Evolutionary conservation across 257 asterid species (phyloP), one percentile per base, ranked within the genome.

Genomic region (Cordia subcordata): DNA sequence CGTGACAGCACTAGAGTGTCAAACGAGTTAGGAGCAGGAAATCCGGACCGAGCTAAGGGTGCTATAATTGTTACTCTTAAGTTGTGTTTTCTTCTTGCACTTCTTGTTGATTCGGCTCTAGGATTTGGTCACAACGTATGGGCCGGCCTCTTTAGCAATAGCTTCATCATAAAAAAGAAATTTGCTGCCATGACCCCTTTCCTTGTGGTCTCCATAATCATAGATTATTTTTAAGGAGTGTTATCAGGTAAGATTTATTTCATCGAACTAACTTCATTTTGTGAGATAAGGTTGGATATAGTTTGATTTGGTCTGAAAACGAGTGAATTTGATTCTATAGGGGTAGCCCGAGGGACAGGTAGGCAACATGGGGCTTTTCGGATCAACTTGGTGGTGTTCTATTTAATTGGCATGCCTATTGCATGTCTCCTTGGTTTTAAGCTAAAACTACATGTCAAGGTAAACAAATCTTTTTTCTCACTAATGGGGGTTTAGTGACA

Each of bases 1-100:
- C 37, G 17, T 14, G 42, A 38, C 91, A 90, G 96, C 81, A 85
- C 95, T 0, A 80, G 98, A 75, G 96, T 90, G 60, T 82, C 98
- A 10, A 90, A 90, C 57, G 95, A 85, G 77, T 44, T 90, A 18
- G 96, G 95, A 23, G 85, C 84, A 0, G 96, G 91, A 22, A 67
- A 80, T 49, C 83, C 87, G 0, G 60, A 45, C 18, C 57, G 69
- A 66, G 98, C 98, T 0, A 87, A 71, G 69, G 84, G 66, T 5
- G 92, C 95, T 12, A 79, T 77, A 92, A 38, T 13, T 10, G 95
- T 90, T 27, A 55, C 87, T 21, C 85, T 90, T 32, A 80, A 79
- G 55, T 69, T 90, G 8, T 75, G 81, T 14, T 16, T 77, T 35
- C 15, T 83, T 40, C 71, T 81, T 19, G 85, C 80, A 37, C 39